Conservation (phyloP, 164 flowering plant genomes). For the Santalum album region DNA sequence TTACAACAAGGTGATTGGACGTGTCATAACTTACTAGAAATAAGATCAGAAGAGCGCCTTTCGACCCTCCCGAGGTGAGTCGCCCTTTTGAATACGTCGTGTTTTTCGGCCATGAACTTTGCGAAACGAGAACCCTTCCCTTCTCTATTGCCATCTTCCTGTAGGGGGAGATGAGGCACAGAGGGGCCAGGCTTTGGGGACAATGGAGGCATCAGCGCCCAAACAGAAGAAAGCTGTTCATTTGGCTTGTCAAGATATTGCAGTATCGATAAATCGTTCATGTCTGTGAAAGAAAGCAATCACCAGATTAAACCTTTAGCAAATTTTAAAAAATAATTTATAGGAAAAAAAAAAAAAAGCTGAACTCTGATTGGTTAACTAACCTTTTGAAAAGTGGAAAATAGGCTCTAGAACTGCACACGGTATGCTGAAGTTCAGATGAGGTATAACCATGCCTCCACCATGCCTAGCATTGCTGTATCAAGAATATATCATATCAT, state of each 20-base stretch:
- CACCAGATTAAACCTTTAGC: no score
- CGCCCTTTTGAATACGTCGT: conserved; percentile 15
- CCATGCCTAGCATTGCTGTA: conserved; percentile 87
- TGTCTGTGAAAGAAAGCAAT: conserved; percentile 33
- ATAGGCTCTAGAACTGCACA: conserved; percentile 61
- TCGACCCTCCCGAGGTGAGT: conserved; percentile 18
- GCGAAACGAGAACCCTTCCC: conserved; percentile 66
- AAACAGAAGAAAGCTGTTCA: conserved; percentile 59
- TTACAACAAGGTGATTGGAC: not conserved
- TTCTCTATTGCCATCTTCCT: conserved; percentile 20
- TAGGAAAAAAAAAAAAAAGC: no score
- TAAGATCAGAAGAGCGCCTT: conserved; percentile 9
- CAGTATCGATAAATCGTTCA: conserved; percentile 45
- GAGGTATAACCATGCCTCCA: conserved; percentile 77
- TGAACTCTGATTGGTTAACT: no score
- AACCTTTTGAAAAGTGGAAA: conserved; percentile 74
- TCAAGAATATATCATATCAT: conserved; percentile 9
- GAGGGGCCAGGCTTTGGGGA: conserved; percentile 46
- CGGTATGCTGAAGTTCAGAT: conserved; percentile 94
- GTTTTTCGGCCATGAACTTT: conserved; percentile 49
- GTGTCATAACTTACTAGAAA: conserved; percentile 51
- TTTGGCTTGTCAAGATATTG: conserved; percentile 60
- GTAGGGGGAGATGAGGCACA: conserved; percentile 23
- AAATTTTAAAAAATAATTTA: no score
- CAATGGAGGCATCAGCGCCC: conserved; percentile 78